Conservation (phyloP, 306 rosid genomes). For the Ormosia semicastrata region DNA sequence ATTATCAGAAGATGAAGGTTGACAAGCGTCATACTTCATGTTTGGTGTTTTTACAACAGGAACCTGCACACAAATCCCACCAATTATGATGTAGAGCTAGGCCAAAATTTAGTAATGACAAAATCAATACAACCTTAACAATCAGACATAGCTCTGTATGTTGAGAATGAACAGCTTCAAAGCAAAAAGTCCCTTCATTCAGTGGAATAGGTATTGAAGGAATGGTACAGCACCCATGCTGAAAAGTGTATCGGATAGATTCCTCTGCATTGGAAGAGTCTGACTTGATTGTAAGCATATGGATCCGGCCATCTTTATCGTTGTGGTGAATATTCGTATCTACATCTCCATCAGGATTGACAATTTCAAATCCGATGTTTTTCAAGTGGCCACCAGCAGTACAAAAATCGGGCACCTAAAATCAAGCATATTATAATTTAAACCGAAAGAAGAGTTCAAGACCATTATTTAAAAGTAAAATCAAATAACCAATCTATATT, state of each 20-base stretch:
- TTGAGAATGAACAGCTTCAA: slow-evolving; percentile 48
- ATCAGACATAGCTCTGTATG: slow-evolving; percentile 31
- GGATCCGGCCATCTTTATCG: slow-evolving; percentile 37
- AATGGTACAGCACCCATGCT: slow-evolving; percentile 49
- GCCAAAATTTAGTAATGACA: not conserved
- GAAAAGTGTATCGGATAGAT: slow-evolving; percentile 41
- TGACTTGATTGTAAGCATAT: slow-evolving; percentile 51
- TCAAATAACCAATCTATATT: not conserved
- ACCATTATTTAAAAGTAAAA: not conserved
- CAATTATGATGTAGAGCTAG: slow-evolving; percentile 10
- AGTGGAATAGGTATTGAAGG: slow-evolving; percentile 39
- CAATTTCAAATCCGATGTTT: slow-evolving; percentile 49
- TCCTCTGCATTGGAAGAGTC: slow-evolving; percentile 28
- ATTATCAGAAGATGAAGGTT: not conserved
- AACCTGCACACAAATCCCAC: slow-evolving; percentile 34
- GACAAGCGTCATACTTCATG: slow-evolving; percentile 1
- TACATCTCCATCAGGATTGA: slow-evolving; percentile 37
- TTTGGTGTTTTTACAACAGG: slow-evolving; percentile 14
- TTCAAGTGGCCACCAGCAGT: slow-evolving; percentile 41
- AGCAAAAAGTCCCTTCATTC: slow-evolving; percentile 33
- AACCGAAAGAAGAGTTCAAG: not conserved
- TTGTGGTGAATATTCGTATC: slow-evolving; percentile 45
- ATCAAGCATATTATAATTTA: not conserved
- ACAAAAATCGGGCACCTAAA: slow-evolving; percentile 50
- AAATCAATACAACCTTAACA: slow-evolving; percentile 39